A percentile compares a stretch with the other conserved stretches of the same genome.
phyloP scores from a whole-genome alignment of 306 rosid genomes.

The Cucumis hystrix region DNA sequence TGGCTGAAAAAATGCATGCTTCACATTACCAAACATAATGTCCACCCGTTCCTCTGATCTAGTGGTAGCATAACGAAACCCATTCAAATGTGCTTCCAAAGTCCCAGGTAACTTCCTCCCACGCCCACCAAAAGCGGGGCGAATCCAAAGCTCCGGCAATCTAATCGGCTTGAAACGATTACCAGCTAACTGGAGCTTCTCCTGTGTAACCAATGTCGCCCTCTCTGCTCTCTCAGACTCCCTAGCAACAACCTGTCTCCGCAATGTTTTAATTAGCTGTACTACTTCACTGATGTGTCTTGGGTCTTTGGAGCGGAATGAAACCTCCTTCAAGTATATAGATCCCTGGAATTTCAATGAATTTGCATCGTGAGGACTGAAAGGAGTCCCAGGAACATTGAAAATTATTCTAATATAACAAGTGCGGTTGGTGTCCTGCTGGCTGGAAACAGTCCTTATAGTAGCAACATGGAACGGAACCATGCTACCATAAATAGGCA shows the following conservation, averaged over 20 bases:
- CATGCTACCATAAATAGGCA: slow-evolving; percentile 91
- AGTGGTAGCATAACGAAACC: slow-evolving; percentile 81
- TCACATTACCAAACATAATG: slow-evolving; percentile 64
- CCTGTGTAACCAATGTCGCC: slow-evolving; percentile 93
- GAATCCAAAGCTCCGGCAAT: slow-evolving; percentile 79
- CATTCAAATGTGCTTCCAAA: slow-evolving; percentile 81
- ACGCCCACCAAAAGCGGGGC: slow-evolving; percentile 88
- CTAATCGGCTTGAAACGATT: slow-evolving; percentile 79
- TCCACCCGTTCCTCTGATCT: slow-evolving; percentile 84
- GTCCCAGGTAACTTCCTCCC: slow-evolving; percentile 87
- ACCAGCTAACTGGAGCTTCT: slow-evolving; percentile 80
- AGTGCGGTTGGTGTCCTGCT: slow-evolving; percentile 42
- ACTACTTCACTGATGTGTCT: slow-evolving; percentile 81
- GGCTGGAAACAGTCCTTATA: slow-evolving; percentile 66
- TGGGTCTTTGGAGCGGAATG: slow-evolving; percentile 86
- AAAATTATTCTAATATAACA: slow-evolving; percentile 67
- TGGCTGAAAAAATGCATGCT: slow-evolving; percentile 96
- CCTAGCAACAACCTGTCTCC: slow-evolving; percentile 76
- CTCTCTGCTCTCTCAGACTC: slow-evolving; percentile 97
- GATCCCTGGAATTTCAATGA: slow-evolving; percentile 60
- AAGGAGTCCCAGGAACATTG: slow-evolving; percentile 85
- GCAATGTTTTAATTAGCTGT: slow-evolving; percentile 69
- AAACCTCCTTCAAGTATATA: slow-evolving; percentile 79
- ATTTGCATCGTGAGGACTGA: slow-evolving; percentile 64
- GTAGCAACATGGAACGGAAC: slow-evolving; percentile 90